Evolutionary conservation across 495 filamentous ascomycete species (phyloP), one percentile per base, ranked within the genome.

Genomic region (Penicillium pulvis): DNA sequence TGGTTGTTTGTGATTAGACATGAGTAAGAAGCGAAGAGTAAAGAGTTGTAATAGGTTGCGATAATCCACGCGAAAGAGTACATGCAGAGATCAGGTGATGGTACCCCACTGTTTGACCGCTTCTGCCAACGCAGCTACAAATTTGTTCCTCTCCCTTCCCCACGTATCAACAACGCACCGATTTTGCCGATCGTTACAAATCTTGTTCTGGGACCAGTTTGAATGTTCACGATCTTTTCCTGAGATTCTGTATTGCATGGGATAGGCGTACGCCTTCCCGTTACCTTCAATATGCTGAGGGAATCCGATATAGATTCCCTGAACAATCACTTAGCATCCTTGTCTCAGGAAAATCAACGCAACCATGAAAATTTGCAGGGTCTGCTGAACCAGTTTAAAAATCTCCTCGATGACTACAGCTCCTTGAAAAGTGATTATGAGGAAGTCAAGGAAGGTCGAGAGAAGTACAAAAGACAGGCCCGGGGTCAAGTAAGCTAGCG

Each of bases 371-470:
- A 68, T 24, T 59, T 80, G 2, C 69, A 75, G 16, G 49, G 62
- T 11, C 62, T 81, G 0, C 64, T 81, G 0, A 53, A 71, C 6
- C 67, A 74, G 6, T 81, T 81, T 41, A 64, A 70, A 2, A 62
- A 50, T 19, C 64, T 87, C 10, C 62, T 85, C 6, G 70, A 77
- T 5, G 75, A 75, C 55, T 83, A 85, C 66, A 80, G 77, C 56
- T 65, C 70, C 0, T 71, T 85, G 30, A 81, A 81, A 60, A 84
- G 79, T 61, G 81, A 84, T 59, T 82, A 81, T 50, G 82, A 85
- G 61, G 81, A 83, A 50, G 81, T 83, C 53, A 80, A 80, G 45
- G 81, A 82, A 52, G 64, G 74, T 6, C 70, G 80, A 0, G 81
- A 83, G 58, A 77, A 75, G 31, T 82, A 82, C 71, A 82, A 85